Conservation (phyloP, 495 filamentous ascomycete genomes). For the Venustampulla echinocandica region DNA sequence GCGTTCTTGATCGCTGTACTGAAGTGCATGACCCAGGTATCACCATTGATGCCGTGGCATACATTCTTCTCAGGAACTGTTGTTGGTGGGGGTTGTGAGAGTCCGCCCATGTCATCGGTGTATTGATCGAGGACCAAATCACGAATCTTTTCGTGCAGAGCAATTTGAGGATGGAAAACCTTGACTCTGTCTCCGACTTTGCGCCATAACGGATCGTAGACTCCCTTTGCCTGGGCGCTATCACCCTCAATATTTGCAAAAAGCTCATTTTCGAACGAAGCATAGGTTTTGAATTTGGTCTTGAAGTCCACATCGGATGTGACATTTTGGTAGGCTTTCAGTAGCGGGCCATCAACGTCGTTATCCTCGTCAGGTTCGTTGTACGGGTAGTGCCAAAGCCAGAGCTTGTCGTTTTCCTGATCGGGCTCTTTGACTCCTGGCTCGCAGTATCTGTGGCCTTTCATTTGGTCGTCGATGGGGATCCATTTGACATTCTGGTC, state of each 20-base stretch:
- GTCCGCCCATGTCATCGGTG: background rate
- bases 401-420: conserved; percentile 4
- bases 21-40: background rate
- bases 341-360: background rate
- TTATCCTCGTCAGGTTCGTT: background rate
- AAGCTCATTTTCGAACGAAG: background rate
- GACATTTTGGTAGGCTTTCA: background rate
- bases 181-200: conserved; percentile 6
- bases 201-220: background rate
- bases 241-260: background rate
- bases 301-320: background rate
- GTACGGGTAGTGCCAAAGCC: conserved; percentile 11
- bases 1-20: background rate
- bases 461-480: conserved; percentile 1
- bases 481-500: conserved; percentile 4
- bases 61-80: background rate
- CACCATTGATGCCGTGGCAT: background rate
- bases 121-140: conserved; percentile 2
- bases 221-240: background rate
- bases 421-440: conserved; percentile 10
- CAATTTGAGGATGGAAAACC: conserved; percentile 12
- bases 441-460: conserved; percentile 5
- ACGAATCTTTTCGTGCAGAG: conserved; percentile 2
- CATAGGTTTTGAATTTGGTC: background rate
- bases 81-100: background rate